Evolutionary conservation across 164 flowering plant species (phyloP).

Genomic region (Stephania yunnanensis): DNA sequence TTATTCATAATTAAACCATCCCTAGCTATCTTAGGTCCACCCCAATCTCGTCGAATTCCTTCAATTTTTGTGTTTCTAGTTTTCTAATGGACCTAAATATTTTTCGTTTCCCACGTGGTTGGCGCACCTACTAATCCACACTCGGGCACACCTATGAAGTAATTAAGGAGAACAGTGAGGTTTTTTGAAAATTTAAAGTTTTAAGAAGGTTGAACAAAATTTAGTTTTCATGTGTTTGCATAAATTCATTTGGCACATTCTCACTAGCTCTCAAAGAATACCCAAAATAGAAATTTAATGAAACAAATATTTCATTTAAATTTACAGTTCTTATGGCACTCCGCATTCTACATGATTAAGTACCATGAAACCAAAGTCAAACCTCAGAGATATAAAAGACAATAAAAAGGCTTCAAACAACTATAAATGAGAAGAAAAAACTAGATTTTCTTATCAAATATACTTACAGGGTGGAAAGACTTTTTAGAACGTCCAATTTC

Average conservation of each 20-base stretch:
- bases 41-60: too few species aligned
- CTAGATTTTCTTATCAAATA: neutral
- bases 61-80: too few species aligned
- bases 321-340: neutral
- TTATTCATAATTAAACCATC: too few species aligned
- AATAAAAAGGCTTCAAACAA: neutral
- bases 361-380: neutral
- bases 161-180: too few species aligned
- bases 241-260: neutral
- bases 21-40: too few species aligned
- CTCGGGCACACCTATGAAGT: too few species aligned
- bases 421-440: neutral
- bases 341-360: neutral
- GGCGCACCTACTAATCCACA: too few species aligned
- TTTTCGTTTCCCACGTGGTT: too few species aligned
- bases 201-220: too few species aligned
- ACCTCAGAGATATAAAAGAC: neutral
- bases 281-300: neutral
- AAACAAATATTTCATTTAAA: neutral
- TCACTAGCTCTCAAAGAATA: neutral
- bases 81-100: too few species aligned
- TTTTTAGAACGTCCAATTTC: slow-evolving; percentile 46
- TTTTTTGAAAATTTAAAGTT: too few species aligned
- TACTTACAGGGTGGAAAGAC: slow-evolving; percentile 68
- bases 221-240: neutral